These are phyloP conservation scores for Tillandsia fasciculata DNA, from an alignment of 176 grass and related monocot genomes.

Conservation along the genomic window DNA sequence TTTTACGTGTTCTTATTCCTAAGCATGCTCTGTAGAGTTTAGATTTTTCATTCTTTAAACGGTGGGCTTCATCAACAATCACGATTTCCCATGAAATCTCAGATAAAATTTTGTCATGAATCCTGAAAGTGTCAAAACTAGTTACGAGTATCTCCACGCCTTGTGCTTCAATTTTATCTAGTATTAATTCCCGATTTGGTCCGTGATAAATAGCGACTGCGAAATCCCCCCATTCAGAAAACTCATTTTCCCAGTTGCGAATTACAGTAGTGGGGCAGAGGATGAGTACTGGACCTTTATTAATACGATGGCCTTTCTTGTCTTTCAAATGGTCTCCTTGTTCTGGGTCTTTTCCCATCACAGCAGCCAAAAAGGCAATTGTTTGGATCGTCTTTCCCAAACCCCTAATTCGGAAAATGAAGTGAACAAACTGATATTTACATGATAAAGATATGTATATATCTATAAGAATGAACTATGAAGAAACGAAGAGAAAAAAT, in stretches of 20 bases:
- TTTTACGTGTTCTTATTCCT: constrained; percentile 64
- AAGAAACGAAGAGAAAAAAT: background rate
- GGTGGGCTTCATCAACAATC: constrained; percentile 89
- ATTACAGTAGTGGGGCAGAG: constrained; percentile 88
- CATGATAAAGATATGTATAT: background rate
- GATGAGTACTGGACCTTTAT: constrained; percentile 55
- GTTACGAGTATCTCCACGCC: constrained; percentile 68
- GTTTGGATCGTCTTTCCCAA: constrained; percentile 97
- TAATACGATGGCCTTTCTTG: constrained; percentile 17
- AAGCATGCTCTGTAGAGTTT: constrained; percentile 69
- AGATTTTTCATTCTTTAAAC: constrained; percentile 87
- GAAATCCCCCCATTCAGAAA: constrained; percentile 75
- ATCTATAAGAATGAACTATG: background rate
- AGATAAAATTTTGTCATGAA: constrained; percentile 70
- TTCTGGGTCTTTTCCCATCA: constrained; percentile 54
- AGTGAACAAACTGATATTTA: constrained; percentile 16
- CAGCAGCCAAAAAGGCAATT: constrained; percentile 76
- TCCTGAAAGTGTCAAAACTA: constrained; percentile 95
- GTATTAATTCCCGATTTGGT: constrained; percentile 75
- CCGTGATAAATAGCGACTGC: constrained; percentile 83
- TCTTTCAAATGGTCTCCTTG: constrained; percentile 19
- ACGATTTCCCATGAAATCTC: constrained; percentile 75
- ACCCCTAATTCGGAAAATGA: constrained; percentile 47
- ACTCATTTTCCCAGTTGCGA: constrained; percentile 93
- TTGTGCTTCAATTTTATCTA: constrained; percentile 61